Base-by-base conservation (phyloP, 2,329 filamentous ascomycete species). In the Arthrobotrys iridis region DNA sequence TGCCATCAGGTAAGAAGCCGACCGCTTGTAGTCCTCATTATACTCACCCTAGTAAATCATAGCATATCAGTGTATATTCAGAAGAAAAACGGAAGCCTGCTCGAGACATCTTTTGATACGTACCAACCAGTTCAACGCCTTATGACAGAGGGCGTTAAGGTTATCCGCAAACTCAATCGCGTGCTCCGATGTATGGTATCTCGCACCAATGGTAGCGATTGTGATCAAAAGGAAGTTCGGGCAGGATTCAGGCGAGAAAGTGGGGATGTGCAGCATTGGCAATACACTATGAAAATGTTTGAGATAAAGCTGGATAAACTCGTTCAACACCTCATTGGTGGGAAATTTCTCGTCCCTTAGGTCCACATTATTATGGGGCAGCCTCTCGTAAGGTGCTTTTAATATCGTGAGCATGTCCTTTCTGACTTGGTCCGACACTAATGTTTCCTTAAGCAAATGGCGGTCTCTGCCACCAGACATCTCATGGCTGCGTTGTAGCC, bases 281-380 rank as follows among this genome's bases (percentile, higher is more conserved):
- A 82, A 40, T 4, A 81, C 79, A 0, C 79, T 77, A 59, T 81
- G 78, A 41, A 82, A 82, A 30, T 81, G 76, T 13, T 80, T 77
- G 59, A 82, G 81, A 48, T 80, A 83, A 0, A 82, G 77, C 3
- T 70, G 78, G 22, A 80, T 74, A 37, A 82, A 82, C n/a, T 80
- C 77, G 41, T 81, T 79, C 33, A 82, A 58, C 1, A 81, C 76
- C 4, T 68, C 62, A 1, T 78, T 58, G 11, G 77, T 65, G 2
- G 80, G 81, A 45, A 82, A 82, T 10, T 78, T 67, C 48, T 77
- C 66, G 48, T 78, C 37, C 67, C 78, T 60, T 46, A 77, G 78
- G 20, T 76, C 76, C 8, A 76, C 76, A 52, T 79, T 78, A 43
- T 78, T 78, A 55, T 77, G 68, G 40, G 78, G 78, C 37, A 77